Conservation (phyloP, 345 rosid genomes). For the Psidium guajava region DNA sequence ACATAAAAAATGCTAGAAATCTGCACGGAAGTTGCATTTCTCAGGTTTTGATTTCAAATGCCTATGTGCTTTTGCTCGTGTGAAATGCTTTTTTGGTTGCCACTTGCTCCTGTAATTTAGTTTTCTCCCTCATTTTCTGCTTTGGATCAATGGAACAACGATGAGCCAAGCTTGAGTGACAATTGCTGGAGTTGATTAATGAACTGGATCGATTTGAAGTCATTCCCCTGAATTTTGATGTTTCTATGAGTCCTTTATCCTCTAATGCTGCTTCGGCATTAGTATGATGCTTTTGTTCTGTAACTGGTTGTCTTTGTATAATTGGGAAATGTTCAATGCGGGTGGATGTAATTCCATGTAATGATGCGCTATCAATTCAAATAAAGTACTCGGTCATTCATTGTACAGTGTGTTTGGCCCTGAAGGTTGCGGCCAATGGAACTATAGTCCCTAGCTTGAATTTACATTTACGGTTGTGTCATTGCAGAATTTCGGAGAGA, state of each 20-base stretch:
- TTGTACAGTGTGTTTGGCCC: background rate
- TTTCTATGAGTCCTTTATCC: background rate
- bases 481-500: conserved; percentile 58
- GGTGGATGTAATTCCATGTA: background rate
- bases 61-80: background rate
- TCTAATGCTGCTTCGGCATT: background rate
- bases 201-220: background rate
- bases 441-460: background rate
- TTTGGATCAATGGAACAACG: background rate
- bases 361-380: background rate
- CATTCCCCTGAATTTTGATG: background rate
- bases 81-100: background rate
- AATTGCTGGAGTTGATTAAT: background rate
- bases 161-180: background rate
- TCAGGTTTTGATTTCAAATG: background rate
- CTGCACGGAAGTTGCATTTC: background rate
- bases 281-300: background rate
- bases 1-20: background rate
- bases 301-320: background rate
- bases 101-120: background rate
- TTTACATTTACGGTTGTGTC: background rate
- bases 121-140: background rate
- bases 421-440: background rate
- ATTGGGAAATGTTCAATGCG: background rate
- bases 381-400: background rate